Base-by-base conservation (phyloP, 2,329 filamentous ascomycete species). In the Sclerotiophoma versabilis region DNA sequence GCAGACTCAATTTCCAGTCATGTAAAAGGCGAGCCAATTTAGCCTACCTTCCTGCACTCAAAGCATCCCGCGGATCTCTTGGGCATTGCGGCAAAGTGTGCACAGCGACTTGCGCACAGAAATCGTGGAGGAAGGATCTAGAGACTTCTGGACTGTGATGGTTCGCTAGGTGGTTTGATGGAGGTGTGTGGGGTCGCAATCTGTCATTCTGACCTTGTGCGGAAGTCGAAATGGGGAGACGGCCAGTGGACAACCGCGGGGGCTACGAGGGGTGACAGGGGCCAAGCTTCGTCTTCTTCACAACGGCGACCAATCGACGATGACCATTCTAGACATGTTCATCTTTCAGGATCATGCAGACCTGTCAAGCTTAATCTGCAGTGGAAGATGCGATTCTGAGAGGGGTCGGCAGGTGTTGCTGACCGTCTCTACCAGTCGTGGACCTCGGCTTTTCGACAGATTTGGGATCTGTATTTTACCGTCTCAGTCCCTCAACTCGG, bases 51-150 rank as follows among this genome's bases (percentile, higher is more conserved):
- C 59, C 72, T 69, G 57, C 72, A 75, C 54, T 70, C 66, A 53
- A 75, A 75, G 59, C 72, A 75, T 32, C 72, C 72, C 29, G 65
- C 59, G 25, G 69, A 73, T 51, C 72, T 65, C 52, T 73, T 75
- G 32, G 72, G 72, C 72, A 75, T 75, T 22, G 59, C 63, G 43
- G 54, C 39, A 57, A 49, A 32, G 38, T 43, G 48, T 26, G 47
- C 49, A 43, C 44, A 46, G 48, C 51, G 37, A 15, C 27, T 45
- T 15, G 57, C 43, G 48, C 57, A 58, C 48, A 36, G 14, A 33
- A 23, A 1, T 17, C 44, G 23, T 30, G 43, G 25, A 15, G 26
- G 26, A 19, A 19, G 9, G 34, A 22, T 9, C 19, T 23, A 23
- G 11, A 22, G 26, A 14, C 19, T 34, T 33, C 6, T 11, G 15